Conservation (phyloP, 2,329 filamentous ascomycete genomes). For the Thelonectria blattea region DNA sequence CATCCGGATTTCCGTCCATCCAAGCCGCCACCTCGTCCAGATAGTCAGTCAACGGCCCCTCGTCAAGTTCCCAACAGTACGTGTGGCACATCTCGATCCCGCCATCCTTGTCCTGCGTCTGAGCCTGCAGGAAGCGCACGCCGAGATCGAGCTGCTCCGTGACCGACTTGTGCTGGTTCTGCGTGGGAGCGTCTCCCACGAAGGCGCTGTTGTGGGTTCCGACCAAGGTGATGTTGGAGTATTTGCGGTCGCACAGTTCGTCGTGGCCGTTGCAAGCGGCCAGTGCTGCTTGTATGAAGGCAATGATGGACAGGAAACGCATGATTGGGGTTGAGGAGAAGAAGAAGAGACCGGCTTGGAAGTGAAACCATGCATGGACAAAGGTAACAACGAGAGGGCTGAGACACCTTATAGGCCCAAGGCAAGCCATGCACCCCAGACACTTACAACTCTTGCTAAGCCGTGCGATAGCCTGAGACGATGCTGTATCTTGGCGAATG, state of each 20-base stretch:
- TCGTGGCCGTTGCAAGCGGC: slow-evolving; percentile 62
- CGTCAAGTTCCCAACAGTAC: slow-evolving; percentile 63
- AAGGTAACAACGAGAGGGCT: background rate
- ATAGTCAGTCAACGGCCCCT: slow-evolving; percentile 61
- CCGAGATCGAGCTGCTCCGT: slow-evolving; percentile 65
- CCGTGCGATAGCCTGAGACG: background rate
- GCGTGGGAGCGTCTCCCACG: slow-evolving; percentile 57
- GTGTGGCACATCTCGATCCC: slow-evolving; percentile 69
- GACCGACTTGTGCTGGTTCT: slow-evolving; percentile 67
- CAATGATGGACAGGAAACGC: slow-evolving; percentile 24
- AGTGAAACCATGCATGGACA: background rate
- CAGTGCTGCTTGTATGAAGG: slow-evolving; percentile 26
- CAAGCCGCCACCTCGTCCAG: slow-evolving; percentile 64
- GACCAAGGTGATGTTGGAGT: slow-evolving; percentile 65
- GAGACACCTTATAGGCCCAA: slow-evolving; percentile 8
- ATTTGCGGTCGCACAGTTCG: slow-evolving; percentile 60
- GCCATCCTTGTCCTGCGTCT: slow-evolving; percentile 62
- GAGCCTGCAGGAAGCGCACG: slow-evolving; percentile 68
- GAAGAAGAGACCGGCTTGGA: background rate
- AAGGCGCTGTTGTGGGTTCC: slow-evolving; percentile 72
- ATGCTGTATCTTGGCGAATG: slow-evolving; percentile 3
- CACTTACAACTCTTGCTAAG: background rate
- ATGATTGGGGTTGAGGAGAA: slow-evolving; percentile 13
- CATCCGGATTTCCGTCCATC: slow-evolving; percentile 63
- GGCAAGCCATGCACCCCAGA: background rate